A percentile compares a stretch with the other conserved stretches of the same genome.
Evolutionary conservation across 768 basidiomycete species (phyloP).

Genomic region (Macrolepiota dolichaula): DNA sequence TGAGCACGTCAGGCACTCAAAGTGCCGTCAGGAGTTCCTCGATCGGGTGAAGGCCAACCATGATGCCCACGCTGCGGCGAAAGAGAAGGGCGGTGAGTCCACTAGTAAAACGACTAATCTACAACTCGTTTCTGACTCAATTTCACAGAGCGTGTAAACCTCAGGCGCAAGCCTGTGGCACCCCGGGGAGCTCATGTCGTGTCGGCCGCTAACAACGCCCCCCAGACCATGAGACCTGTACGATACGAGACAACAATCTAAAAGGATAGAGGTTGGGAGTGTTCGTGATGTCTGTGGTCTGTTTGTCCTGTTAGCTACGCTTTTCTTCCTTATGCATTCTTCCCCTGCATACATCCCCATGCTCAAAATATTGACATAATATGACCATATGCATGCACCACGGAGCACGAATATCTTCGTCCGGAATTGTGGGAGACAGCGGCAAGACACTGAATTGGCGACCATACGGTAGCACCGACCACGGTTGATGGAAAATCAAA

Average conservation of each 20-base stretch:
- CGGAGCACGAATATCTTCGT: neutral
- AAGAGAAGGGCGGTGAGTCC: slow-evolving; percentile 83
- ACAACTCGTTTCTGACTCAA: neutral
- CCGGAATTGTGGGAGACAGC: neutral
- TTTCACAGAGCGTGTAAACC: slow-evolving; percentile 64
- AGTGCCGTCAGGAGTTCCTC: slow-evolving; percentile 96
- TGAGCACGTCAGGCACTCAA: slow-evolving; percentile 95
- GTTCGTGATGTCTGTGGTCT: slow-evolving; percentile 16
- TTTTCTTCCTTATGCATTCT: slow-evolving; percentile 18
- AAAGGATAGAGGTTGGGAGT: slow-evolving; percentile 25
- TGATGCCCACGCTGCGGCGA: slow-evolving; percentile 76
- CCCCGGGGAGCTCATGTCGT: slow-evolving; percentile 82
- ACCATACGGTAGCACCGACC: neutral
- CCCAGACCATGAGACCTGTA: slow-evolving; percentile 91
- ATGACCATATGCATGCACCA: slow-evolving; percentile 15
- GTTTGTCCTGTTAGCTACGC: slow-evolving; percentile 21
- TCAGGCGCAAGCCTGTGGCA: slow-evolving; percentile 82
- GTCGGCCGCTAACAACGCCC: slow-evolving; percentile 68
- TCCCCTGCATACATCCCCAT: slow-evolving; percentile 8
- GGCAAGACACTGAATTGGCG: neutral
- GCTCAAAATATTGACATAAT: slow-evolving; percentile 13
- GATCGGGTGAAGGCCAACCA: slow-evolving; percentile 94
- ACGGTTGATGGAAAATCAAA: neutral
- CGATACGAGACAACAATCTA: slow-evolving; percentile 97
- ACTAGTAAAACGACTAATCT: neutral